Base-by-base conservation (phyloP, 202 grass and related monocot genomes). In the Schoenoplectus tabernaemontani region DNA sequence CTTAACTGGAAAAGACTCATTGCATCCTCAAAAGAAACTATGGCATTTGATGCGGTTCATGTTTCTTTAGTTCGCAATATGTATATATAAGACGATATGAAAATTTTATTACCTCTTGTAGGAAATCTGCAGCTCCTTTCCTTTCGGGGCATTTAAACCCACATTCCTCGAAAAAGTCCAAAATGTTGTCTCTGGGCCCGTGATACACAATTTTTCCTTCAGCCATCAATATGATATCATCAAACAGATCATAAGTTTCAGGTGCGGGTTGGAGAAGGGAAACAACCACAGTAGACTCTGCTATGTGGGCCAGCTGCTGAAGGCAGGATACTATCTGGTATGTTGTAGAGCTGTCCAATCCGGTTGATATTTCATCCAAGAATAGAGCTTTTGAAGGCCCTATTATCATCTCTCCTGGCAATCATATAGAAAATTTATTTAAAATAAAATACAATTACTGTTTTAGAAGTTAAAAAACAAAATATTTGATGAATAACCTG, bases 281-380 rank as follows among this genome's bases (percentile, higher is more conserved):
- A 54, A 91, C 84, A 81, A 97, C 38, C 16, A 97, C 80, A 16
- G 91, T 97, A 24, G 65, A 97, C 47, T 93, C 85, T 33, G 87
- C 81, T 28, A 97, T 84, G 60, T 97, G 93, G 48, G 89, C 88
- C 37, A 97, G 38, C 53, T 97, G 93, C 75, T 90, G 93, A 59
- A 97, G 93, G 71, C 87, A 97, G 43, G 93, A 84, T 69, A 97
- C 64, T 77, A 93, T 91, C 69, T 91, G 93, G 70, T 88, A 90
- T 24, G 93, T 93, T 12, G 93, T 97, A 51, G 91, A 88, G 82
- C 93, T 93, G 38, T 97, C 93, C 60, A 97, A 60, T 48, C 93
- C 91, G n/a, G 91, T 93, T 71, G 93, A 97, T 85, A 97, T 97
- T 84, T 93, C 93, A 84, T 97, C 91, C 93, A 97, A 93, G 50